A percentile compares a stretch with the other conserved stretches of the same genome.
Evolutionary conservation across 108 stramenopile genomes (phyloP).

Genomic region (Discostella stelligeroides): DNA sequence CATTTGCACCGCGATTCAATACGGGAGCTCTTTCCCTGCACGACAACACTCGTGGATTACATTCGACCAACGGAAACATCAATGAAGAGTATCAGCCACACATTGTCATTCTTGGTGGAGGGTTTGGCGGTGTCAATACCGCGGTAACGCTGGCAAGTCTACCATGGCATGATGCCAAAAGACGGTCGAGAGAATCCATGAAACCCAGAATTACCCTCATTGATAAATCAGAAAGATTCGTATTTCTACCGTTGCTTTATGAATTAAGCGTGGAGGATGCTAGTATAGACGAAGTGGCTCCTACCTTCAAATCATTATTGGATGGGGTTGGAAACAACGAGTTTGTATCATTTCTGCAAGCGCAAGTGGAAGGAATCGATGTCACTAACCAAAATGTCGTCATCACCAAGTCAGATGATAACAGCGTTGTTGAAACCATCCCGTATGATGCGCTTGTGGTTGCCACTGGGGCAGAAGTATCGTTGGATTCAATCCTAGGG

Average conservation of each 20-base stretch:
- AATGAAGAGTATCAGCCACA: conserved; percentile 28
- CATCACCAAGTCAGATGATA: conserved; percentile 5
- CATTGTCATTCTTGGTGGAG: conserved; percentile 69
- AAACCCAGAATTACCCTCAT: conserved; percentile 69
- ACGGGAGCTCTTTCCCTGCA: no score
- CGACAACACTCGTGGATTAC: neutral
- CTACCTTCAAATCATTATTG: conserved; percentile 62
- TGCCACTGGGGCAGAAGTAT: conserved; percentile 67
- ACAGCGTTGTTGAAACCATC: conserved; percentile 26
- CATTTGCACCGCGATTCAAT: conserved; percentile 18
- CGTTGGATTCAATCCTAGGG: conserved; percentile 70
- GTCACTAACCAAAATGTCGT: conserved; percentile 37
- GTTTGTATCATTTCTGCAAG: conserved; percentile 40
- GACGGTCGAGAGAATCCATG: conserved; percentile 23
- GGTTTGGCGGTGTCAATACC: conserved; percentile 71
- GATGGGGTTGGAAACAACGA: conserved; percentile 12
- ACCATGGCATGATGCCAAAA: conserved; percentile 36
- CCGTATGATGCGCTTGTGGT: conserved; percentile 78
- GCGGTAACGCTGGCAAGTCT: conserved; percentile 54
- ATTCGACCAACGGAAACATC: neutral
- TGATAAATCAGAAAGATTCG: conserved; percentile 82
- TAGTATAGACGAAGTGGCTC: conserved; percentile 63
- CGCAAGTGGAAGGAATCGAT: conserved; percentile 54
- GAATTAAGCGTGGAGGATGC: conserved; percentile 79
- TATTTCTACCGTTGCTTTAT: conserved; percentile 87